phyloP scores from a whole-genome alignment of 441 rosid genomes.

The Rhodomyrtus psidioides region DNA sequence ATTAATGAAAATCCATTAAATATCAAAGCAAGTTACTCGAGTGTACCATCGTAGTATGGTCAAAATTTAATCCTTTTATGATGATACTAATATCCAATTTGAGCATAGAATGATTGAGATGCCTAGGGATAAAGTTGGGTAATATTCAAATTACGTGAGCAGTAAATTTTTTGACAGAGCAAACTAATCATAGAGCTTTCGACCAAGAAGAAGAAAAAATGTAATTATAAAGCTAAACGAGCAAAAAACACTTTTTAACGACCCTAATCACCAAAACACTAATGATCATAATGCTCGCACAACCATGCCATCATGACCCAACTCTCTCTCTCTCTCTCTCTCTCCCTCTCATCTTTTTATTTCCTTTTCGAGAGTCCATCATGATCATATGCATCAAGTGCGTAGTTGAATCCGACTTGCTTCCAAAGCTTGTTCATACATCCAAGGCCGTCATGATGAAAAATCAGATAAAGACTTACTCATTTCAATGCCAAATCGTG shows the following conservation, averaged over 20 bases:
- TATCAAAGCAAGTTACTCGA: background rate
- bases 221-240: background rate
- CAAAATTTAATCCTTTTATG: background rate
- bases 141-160: background rate
- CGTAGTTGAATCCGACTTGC: background rate
- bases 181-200: background rate
- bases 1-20: background rate
- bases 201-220: too few relatives aligned
- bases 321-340: background rate
- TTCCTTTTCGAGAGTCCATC: background rate
- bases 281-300: background rate
- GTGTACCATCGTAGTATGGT: background rate
- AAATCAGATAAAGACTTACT: background rate
- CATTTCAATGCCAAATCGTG: background rate
- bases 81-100: fast-evolving
- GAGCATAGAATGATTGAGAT: background rate
- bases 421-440: background rate
- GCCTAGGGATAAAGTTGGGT: background rate
- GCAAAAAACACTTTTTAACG: background rate
- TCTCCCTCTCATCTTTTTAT: background rate
- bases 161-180: background rate
- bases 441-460: background rate
- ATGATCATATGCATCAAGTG: background rate
- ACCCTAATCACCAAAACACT: background rate
- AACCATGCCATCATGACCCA: background rate